Evolutionary conservation across 345 rosid species (phyloP).

Genomic region (Noccaea bulbosa): DNA sequence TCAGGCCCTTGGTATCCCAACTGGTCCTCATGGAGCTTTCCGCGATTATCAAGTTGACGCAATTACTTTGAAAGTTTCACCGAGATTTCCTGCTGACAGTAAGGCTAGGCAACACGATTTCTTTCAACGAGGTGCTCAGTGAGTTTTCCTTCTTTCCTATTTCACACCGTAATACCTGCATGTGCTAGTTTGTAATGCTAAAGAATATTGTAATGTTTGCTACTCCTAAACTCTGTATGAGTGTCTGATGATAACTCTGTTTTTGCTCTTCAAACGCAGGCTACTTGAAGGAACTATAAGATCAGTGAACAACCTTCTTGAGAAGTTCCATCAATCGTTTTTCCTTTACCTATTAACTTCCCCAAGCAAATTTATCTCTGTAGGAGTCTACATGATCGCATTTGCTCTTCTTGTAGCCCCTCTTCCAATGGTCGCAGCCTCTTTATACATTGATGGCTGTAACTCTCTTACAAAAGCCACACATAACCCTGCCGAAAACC

Average conservation of each 20-base stretch:
- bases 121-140: constrained; percentile 77
- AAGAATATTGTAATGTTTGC: not conserved
- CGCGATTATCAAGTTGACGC: constrained; percentile 97
- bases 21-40: constrained; percentile 96
- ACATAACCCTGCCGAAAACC: constrained; percentile 34
- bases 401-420: constrained; percentile 91
- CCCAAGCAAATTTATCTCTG: constrained; percentile 85
- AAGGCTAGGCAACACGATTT: constrained; percentile 66
- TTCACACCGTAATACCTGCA: not conserved
- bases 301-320: constrained; percentile 93
- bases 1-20: constrained; percentile 94
- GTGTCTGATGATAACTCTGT: constrained; percentile 17
- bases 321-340: constrained; percentile 97
- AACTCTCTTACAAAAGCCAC: constrained; percentile 41
- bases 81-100: constrained; percentile 51
- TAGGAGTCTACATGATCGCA: constrained; percentile 95
- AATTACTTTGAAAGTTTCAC: constrained; percentile 82
- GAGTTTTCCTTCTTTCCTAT: constrained; percentile 41
- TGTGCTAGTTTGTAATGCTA: not conserved
- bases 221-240: constrained; percentile 16
- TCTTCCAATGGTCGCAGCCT: constrained; percentile 85
- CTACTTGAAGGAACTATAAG: constrained; percentile 89
- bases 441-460: constrained; percentile 68
- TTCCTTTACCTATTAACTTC: constrained; percentile 86
- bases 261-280: constrained; percentile 51